Conservation (phyloP, 768 basidiomycete genomes). For the Leccinum fibrillosum region DNA sequence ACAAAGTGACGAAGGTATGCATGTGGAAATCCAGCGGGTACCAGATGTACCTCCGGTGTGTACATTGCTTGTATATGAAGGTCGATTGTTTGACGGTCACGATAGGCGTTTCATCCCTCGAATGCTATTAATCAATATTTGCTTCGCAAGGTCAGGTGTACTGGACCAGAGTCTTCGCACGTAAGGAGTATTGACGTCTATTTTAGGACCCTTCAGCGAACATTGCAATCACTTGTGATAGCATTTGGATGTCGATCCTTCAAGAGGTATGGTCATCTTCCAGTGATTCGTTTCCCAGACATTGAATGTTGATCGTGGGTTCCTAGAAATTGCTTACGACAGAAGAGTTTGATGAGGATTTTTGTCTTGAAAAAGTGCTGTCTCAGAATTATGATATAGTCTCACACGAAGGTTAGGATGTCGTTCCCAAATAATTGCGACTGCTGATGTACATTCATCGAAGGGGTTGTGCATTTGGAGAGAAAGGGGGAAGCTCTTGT, state of each 20-base stretch:
- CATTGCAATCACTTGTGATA: slow-evolving; percentile 7
- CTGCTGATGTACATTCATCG: neutral
- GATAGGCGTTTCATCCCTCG: slow-evolving; percentile 1
- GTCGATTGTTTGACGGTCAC: neutral
- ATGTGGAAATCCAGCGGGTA: neutral
- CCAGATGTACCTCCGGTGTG: neutral
- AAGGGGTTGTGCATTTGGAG: slow-evolving; percentile 3
- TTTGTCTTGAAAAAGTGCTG: neutral
- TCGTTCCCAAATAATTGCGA: neutral
- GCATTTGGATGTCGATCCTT: slow-evolving; percentile 6
- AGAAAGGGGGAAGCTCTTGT: neutral
- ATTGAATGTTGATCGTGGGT: neutral
- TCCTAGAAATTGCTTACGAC: neutral
- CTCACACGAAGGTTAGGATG: neutral
- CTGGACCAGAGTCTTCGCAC: no score
- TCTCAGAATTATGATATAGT: slow-evolving; percentile 1
- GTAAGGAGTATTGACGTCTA: neutral
- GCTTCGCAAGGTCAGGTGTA: neutral
- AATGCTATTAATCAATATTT: slow-evolving; percentile 6
- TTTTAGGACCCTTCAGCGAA: slow-evolving; percentile 2
- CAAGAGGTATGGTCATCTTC: neutral
- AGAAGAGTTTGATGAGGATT: neutral
- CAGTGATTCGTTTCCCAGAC: neutral
- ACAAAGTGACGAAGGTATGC: no score
- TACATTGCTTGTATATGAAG: neutral